phyloP scores from a whole-genome alignment of 2,329 filamentous ascomycete species.

The Colletotrichum godetiae region DNA sequence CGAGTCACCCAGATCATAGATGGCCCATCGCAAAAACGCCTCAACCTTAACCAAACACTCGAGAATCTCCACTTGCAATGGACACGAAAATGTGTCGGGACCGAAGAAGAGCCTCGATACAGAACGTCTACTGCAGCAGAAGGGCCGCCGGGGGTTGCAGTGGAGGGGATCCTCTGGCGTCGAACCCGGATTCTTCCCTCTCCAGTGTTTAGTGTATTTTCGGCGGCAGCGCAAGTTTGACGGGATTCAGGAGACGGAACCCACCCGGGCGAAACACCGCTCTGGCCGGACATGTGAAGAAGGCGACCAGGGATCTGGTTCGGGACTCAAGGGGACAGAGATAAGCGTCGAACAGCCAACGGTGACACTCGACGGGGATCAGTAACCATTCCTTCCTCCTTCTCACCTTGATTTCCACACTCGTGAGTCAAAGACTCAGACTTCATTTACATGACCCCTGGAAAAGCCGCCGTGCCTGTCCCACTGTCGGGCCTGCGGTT shows the following conservation, averaged over 20 bases:
- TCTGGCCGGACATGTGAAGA: slow-evolving; percentile 30
- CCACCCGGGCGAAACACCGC: slow-evolving; percentile 31
- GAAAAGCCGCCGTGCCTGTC: neutral
- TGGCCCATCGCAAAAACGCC: neutral
- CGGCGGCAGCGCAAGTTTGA: neutral
- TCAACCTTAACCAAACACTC: slow-evolving; percentile 5
- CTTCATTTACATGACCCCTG: neutral
- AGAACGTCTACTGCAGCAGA: slow-evolving; percentile 24
- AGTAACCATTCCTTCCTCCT: neutral
- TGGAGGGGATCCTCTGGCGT: neutral
- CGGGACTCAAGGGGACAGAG: neutral
- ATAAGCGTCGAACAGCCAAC: neutral
- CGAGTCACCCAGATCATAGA: neutral
- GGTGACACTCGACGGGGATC: neutral
- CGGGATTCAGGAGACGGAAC: slow-evolving; percentile 21
- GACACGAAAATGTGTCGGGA: slow-evolving; percentile 29
- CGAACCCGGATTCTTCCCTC: neutral
- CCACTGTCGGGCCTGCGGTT: slow-evolving; percentile 14
- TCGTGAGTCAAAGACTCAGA: neutral
- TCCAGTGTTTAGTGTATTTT: neutral
- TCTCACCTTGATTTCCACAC: neutral
- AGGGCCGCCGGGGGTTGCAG: slow-evolving; percentile 11
- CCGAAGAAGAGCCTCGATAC: neutral
- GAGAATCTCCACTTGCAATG: slow-evolving; percentile 12
- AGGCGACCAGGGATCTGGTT: neutral